These are phyloP conservation scores for Neodidymelliopsis sp. DNA, from an alignment of 2,329 filamentous ascomycete genomes.

Conservation along the genomic window DNA sequence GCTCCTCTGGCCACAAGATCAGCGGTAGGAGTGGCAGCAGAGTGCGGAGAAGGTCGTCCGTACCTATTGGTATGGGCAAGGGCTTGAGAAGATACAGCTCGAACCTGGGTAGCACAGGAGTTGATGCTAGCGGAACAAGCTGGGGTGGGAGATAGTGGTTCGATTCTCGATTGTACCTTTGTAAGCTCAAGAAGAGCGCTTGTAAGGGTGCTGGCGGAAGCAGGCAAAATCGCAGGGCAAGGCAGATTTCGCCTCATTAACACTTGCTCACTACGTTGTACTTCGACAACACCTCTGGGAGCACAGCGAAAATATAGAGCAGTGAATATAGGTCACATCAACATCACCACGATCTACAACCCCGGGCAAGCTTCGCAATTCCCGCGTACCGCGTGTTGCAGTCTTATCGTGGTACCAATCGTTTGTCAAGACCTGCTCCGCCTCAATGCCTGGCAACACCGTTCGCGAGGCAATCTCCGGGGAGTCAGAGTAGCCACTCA, in stretches of 20 bases:
- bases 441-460: background rate
- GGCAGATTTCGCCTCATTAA: too few species aligned
- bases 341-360: background rate
- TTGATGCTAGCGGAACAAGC: slow-evolving; percentile 43
- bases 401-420: background rate
- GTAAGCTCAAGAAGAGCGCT: too few species aligned
- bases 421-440: background rate
- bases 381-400: too few species aligned
- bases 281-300: too few species aligned
- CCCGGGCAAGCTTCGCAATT: too few species aligned
- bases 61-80: slow-evolving; percentile 56
- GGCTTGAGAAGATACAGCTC: slow-evolving; percentile 56
- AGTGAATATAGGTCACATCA: too few species aligned
- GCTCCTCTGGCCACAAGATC: slow-evolving; percentile 22
- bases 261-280: too few species aligned
- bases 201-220: too few species aligned
- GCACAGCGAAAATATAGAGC: too few species aligned
- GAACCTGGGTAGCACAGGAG: slow-evolving; percentile 52
- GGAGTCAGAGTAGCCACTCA: background rate
- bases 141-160: slow-evolving; percentile 38
- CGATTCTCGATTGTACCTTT: slow-evolving; percentile 2
- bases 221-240: too few species aligned
- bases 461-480: background rate
- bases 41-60: slow-evolving; percentile 50
- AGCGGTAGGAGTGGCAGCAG: slow-evolving; percentile 38